Evolutionary conservation across 345 rosid species (phyloP), one percentile per base, ranked within the genome.

Genomic region (Alliaria petiolata): DNA sequence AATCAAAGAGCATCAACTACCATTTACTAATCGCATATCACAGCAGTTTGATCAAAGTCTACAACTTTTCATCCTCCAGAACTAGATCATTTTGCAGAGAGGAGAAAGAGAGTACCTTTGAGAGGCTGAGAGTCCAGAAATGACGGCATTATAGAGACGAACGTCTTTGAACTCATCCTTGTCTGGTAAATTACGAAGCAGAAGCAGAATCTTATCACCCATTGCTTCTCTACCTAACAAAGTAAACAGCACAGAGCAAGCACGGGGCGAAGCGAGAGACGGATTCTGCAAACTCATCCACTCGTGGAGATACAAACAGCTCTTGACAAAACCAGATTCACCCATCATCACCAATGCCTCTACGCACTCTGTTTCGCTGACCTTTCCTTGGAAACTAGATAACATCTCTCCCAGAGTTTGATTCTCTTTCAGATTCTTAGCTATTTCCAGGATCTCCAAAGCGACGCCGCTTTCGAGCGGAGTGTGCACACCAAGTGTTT

Each of bases 201-300:
- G 78, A 65, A 82, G 62, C 74, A 87, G 56, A 81, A 93, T 57
- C 6, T 76, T 35, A 64, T 78, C 86, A 4, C 85, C 93, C 96
- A 87, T 77, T 25, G 82, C 63, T 26, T 85, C 79, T 66, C 71
- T 81, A 30, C 97, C 98, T 59, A 93, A 55, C 22, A 83, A 36
- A 1, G 93, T 87, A 75, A 90, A 93, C 61, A 93, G 12, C 26
- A 90, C 69, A 42, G 97, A 85, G 71, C 82, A 87, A 31, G 97
- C 85, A 36, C 87, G 86, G 43, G 93, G 62, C 0, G 92, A 79
- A 47, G 83, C 83, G 25, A 87, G 88, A 2, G 89, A 77, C 0
- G 92, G 98, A 25, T 80, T 89, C 68, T 87, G 98, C 69, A 84
- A 69, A 59, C 79, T 61, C 98, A 93, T 90, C 97, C 98, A 93